Evolutionary conservation across 129 eudicot species (phyloP).

Genomic region (Artemisia tridentata): DNA sequence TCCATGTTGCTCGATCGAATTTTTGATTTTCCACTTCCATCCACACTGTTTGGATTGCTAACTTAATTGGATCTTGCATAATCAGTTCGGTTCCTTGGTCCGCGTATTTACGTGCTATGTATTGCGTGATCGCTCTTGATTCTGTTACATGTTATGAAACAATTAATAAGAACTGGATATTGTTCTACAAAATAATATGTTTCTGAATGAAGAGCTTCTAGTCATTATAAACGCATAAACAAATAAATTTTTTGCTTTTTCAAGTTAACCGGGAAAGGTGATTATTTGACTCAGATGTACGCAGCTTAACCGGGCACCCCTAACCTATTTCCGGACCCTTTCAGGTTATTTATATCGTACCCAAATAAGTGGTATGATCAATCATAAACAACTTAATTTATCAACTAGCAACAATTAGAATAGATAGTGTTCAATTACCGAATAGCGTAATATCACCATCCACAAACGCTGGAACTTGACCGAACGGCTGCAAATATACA

Average conservation of each 20-base stretch:
- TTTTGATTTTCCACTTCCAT: slow-evolving; percentile 33
- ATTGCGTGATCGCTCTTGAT: slow-evolving; percentile 48
- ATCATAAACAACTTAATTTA: too few relatives aligned
- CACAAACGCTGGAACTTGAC: slow-evolving; percentile 58
- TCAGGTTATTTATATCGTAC: too few relatives aligned
- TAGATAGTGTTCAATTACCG: slow-evolving; percentile 28
- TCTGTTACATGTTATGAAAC: slow-evolving; percentile 21
- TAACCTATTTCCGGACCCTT: too few relatives aligned
- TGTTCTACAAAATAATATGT: too few relatives aligned
- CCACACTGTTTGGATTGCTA: slow-evolving; percentile 36
- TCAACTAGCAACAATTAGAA: background rate
- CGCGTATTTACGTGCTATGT: slow-evolving; percentile 44
- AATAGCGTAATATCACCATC: slow-evolving; percentile 52
- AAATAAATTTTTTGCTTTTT: too few relatives aligned
- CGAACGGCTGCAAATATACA: slow-evolving; percentile 49
- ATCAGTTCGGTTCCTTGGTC: slow-evolving; percentile 42
- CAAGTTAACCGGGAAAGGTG: too few relatives aligned
- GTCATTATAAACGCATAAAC: too few relatives aligned
- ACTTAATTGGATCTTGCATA: slow-evolving; percentile 35
- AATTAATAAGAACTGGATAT: background rate
- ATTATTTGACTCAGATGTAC: too few relatives aligned
- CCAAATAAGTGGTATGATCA: background rate
- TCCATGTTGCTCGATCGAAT: slow-evolving; percentile 28
- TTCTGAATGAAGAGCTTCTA: too few relatives aligned
- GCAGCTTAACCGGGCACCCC: too few relatives aligned